Base-by-base conservation (phyloP, 2,329 filamentous ascomycete genomes). In the Arthrobotrys sinensis region DNA sequence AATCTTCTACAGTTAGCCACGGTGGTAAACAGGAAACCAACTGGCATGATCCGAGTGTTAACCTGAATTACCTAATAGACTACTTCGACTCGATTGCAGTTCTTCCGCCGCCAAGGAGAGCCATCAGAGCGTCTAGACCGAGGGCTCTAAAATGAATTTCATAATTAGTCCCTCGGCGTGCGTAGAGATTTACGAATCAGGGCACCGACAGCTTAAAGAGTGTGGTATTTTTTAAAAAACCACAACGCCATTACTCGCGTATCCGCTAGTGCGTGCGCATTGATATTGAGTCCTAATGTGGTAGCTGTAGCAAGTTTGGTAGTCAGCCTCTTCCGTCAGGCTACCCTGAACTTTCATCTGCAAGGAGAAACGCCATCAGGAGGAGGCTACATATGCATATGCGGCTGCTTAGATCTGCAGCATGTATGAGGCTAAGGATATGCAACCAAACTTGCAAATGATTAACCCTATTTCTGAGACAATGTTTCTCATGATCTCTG, bases 271-370 rank as follows among this genome's bases (percentile, higher is more conserved):
- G 55, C 55, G 24, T 43, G 19, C 43, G 55, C 55, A 60, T 60
- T 60, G 19, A 60, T 57, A 24, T 43, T 2, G 16, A 28, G 36
- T 60, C 55, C 34, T 43, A 57, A 40, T 60, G 24, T 34, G 52
- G 52, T 36, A 57, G 36, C 21, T 60, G 19, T 43, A 60, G 36
- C 55, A 60, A 60, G 55, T 60, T 28, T 60, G 19, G 55, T 24
- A 60, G 55, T 43, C 34, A 21, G 36, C 36, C 36, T 60, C 55
- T 60, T 43, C 55, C 34, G 36, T 43, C 36, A 60, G 36, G 19
- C 34, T 40, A 43, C 55, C 11, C 24, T 7, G 24, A 28, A 11
- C n/a, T 21, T 21, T 28, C 43, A 60, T 60, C 36, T 60, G 19
- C 36, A 24, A 43, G 19, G 36, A 43, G 55, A 40, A 43, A 28